Evolutionary conservation across 2,329 filamentous ascomycete species (phyloP), one percentile per base, ranked within the genome.

Genomic region (Orbilia ellipsospora): DNA sequence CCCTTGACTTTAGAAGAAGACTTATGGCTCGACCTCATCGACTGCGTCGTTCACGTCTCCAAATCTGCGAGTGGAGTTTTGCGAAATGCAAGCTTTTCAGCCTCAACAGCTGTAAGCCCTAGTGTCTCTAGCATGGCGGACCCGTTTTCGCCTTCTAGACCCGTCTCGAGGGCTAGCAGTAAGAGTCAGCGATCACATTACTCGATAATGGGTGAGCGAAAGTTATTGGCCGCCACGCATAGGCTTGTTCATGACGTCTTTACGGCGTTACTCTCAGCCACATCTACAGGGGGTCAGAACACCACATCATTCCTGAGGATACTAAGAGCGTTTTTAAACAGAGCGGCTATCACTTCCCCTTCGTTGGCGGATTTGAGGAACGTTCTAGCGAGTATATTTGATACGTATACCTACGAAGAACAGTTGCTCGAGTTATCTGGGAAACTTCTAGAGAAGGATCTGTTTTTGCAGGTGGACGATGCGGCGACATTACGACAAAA

Each of bases 371-470:
- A 98, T 81, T 86, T 99, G 2, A 90, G 95, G 52, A 88, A 88
- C 5, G 94, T 98, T 0, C 87, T 99, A 1, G 86, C 89, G 0
- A 95, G 94, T 12, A 94, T 99, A 66, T 98, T 99, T 83, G 90
- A 94, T 0, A 94, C 95, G 0, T 99, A 99, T 81, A 90, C 93
- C 0, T 97, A 98, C 81, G 95, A 99, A 82, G 92, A 94, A 81
- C 94, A 92, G 0, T 92, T 99, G 15, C 86, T 99, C 18, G 86
- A 88, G 1, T 87, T 99, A 2, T 93, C 95, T 0, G 96, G 94
- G 81, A 87, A 90, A 2, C 89, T 99, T 67, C 86, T 99, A 0
- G 94, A 96, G 77, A 90, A 93, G 78, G 95, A 95, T 80, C 86
- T 97, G 4, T 99, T 98, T 80, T 88, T 91, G 48, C 90, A 92